Base-by-base conservation (phyloP, 2,329 filamentous ascomycete genomes). In the Cladophialophora exuberans region DNA sequence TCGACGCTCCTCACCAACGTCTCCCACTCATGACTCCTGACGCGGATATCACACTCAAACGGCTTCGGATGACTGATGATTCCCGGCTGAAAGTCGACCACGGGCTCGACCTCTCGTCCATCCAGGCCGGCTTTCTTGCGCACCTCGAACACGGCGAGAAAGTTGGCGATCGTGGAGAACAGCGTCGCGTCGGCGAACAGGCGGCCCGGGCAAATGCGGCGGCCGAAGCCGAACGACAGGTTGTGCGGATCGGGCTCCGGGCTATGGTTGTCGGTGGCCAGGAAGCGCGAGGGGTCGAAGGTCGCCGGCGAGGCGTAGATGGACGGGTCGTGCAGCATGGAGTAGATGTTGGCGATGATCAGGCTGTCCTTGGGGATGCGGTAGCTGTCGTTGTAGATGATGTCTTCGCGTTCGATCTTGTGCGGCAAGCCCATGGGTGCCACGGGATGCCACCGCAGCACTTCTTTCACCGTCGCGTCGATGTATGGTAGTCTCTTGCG, bases 211-310 rank as follows among this genome's bases (percentile, higher is more conserved):
- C 75, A 79, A 15, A 75, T 67, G 3, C 82, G 71, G 5, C 81
- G 70, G 0, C 82, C 82, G 62, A 82, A 83, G 0, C 78, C 82
- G 57, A 84, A 81, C 47, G 76, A 79, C 0, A 81, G 77, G 1
- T 82, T 79, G 20, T 33, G 25, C 73, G 70, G 73, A 52, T 75
- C 70, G 2, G 68, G 68, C 49, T 78, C 73, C 0, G 71, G 65
- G 0, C 63, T 59, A 13, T 67, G 64, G 2, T 55, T 65, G 0
- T n/a, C n/a, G n/a, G n/a, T n/a, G n/a, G n/a, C n/a, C n/a, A 78
- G 60, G 59, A 73, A 76, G 0, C 77, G 70, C n/a, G 75, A 73
- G 0, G 77, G 77, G 1, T 70, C 67, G 66, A 79, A 80, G 0
- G 13, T 26, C 53, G 66, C 67, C 69, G 68, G 65, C 10, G 69